Evolutionary conservation across 164 flowering plant species (phyloP).

Genomic region (Magnolia changhungtana): DNA sequence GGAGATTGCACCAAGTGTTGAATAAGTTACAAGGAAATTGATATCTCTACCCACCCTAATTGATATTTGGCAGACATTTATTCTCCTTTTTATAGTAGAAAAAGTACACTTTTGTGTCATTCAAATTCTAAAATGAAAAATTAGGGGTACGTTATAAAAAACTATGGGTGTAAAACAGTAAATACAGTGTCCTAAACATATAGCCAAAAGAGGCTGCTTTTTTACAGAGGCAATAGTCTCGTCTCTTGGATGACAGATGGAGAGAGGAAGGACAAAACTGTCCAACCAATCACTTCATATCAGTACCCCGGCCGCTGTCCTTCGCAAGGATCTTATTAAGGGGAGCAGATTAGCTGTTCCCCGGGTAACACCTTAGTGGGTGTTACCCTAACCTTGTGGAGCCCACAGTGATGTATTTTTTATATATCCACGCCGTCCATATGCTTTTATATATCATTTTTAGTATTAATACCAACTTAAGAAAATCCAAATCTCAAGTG

Average conservation of each 20-base stretch:
- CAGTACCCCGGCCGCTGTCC: constrained; percentile 41
- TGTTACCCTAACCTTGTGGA: too few species aligned
- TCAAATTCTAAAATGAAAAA: too few species aligned
- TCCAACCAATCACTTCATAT: constrained; percentile 62
- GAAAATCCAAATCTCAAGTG: too few species aligned
- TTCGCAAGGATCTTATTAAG: constrained; percentile 26
- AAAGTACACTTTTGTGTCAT: background rate
- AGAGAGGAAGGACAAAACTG: constrained; percentile 41
- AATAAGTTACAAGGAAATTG: background rate
- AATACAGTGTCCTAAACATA: background rate
- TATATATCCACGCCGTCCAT: too few species aligned
- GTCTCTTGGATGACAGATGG: constrained; percentile 33
- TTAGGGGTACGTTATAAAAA: background rate
- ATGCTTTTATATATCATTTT: too few species aligned
- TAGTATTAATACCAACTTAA: too few species aligned
- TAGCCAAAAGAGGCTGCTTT: constrained; percentile 1
- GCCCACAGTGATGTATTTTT: too few species aligned
- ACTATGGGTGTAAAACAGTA: background rate
- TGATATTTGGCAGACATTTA: background rate
- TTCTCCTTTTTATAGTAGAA: background rate
- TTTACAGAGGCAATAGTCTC: background rate
- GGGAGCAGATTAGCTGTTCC: too few species aligned
- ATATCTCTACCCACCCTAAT: background rate
- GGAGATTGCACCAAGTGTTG: background rate
- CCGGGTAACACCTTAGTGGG: too few species aligned